phyloP scores from a whole-genome alignment of 805 yeast species.

The Tetrapisispora nanseiensis region DNA sequence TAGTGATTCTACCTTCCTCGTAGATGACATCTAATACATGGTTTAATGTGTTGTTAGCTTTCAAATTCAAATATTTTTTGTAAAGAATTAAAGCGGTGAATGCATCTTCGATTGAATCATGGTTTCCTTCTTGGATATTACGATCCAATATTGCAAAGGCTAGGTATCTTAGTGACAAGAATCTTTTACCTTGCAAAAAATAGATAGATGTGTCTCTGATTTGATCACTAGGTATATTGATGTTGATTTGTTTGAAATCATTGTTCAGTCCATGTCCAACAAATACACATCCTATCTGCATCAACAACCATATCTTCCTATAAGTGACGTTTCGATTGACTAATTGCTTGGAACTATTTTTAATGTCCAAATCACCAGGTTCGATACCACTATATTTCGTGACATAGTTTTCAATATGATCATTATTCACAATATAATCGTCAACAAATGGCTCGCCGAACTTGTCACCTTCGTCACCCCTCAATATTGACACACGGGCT shows the following conservation, averaged over 20 bases:
- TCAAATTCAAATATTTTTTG: conserved; percentile 57
- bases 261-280: conserved; percentile 90
- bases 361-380: conserved; percentile 78
- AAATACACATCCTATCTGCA: conserved; percentile 82
- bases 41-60: conserved; percentile 49
- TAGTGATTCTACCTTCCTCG: conserved; percentile 43
- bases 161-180: conserved; percentile 73
- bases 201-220: conserved; percentile 84
- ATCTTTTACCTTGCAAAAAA: conserved; percentile 67
- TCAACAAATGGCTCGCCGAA: conserved; percentile 80
- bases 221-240: conserved; percentile 76
- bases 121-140: conserved; percentile 84
- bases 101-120: conserved; percentile 96
- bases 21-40: conserved; percentile 56
- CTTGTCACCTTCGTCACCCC: conserved; percentile 57
- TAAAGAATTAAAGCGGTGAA: conserved; percentile 72
- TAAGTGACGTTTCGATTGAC: conserved; percentile 79
- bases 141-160: conserved; percentile 68
- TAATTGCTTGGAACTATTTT: conserved; percentile 51
- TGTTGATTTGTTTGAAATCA: conserved; percentile 88
- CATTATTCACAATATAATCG: conserved; percentile 74
- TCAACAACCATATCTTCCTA: conserved; percentile 77
- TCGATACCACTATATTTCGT: conserved; percentile 92
- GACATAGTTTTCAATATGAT: conserved; percentile 69
- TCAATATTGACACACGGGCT: conserved; percentile 80